Percentiles rank a stretch among this genome's conserved stretches.
These are phyloP conservation scores for Glaciozyma martinii DNA, from an alignment of 768 basidiomycete species.

Conservation along the genomic window DNA sequence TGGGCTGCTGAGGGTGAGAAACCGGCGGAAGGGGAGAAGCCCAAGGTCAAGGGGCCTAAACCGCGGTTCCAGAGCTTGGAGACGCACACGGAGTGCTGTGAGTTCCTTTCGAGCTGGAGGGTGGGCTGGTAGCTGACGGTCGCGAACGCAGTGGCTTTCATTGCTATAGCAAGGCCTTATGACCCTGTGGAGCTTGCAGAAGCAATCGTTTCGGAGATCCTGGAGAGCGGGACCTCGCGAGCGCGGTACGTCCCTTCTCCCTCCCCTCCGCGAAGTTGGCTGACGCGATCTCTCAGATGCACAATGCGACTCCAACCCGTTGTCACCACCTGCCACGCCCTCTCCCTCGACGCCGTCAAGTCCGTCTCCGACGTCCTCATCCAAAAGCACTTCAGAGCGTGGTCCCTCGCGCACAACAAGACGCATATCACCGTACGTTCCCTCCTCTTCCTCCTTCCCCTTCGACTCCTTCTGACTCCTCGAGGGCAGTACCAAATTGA, in stretches of 20 bases:
- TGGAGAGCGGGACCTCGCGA: conserved; percentile 20
- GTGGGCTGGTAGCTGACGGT: background rate
- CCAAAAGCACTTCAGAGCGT: conserved; percentile 17
- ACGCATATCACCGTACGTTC: conserved; percentile 15
- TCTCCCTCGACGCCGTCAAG: conserved; percentile 17
- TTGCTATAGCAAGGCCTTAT: conserved; percentile 26
- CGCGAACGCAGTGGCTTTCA: conserved; percentile 16
- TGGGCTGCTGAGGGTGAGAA: background rate
- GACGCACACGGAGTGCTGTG: conserved; percentile 29
- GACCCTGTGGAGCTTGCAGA: conserved; percentile 29
- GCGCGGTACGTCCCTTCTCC: conserved; percentile 9
- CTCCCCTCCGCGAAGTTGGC: background rate
- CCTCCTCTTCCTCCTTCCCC: background rate
- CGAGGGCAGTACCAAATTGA: conserved; percentile 24
- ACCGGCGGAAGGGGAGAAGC: background rate
- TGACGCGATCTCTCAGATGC: background rate
- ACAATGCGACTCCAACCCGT: conserved; percentile 21
- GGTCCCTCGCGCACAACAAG: conserved; percentile 9
- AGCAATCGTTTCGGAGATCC: conserved; percentile 21
- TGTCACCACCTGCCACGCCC: conserved; percentile 16
- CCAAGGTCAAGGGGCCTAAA: conserved; percentile 11
- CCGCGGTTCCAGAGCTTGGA: conserved; percentile 28
- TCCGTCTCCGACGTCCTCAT: conserved; percentile 2
- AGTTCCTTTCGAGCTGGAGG: background rate
- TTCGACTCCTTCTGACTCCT: too few relatives aligned